A percentile compares a stretch with the other conserved stretches of the same genome.
Conservation (phyloP, 805 yeast genomes). For the Kuraishia ogatae region DNA sequence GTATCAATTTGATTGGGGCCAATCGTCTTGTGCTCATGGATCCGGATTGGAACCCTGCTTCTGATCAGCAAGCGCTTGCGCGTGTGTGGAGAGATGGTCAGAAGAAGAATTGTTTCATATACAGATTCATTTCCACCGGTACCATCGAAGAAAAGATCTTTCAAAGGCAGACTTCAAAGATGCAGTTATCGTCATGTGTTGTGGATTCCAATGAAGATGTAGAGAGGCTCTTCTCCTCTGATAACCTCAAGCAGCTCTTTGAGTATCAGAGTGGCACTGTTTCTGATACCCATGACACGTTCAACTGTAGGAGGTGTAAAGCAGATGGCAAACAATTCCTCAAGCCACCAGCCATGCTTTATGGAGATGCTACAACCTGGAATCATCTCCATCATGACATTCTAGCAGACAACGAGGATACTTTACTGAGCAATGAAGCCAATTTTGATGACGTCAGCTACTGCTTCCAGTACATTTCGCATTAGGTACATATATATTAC, state of each 20-base stretch:
- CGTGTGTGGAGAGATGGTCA: slow-evolving; percentile 99
- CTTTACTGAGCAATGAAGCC: slow-evolving; percentile 65
- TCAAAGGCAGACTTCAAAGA: slow-evolving; percentile 91
- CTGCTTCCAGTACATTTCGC: slow-evolving; percentile 92
- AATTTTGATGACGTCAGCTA: slow-evolving; percentile 64
- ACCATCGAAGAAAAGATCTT: slow-evolving; percentile 94
- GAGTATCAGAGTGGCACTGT: slow-evolving; percentile 54
- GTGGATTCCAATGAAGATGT: slow-evolving; percentile 96
- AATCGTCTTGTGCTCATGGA: slow-evolving; percentile 82
- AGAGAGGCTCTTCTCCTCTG: slow-evolving; percentile 83
- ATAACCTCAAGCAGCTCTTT: slow-evolving; percentile 68
- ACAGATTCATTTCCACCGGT: slow-evolving; percentile 90
- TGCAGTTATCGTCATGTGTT: slow-evolving; percentile 88
- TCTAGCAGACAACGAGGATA: slow-evolving; percentile 63
- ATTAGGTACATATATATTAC: slow-evolving; percentile 21
- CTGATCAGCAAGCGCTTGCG: slow-evolving; percentile 96
- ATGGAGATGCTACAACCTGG: slow-evolving; percentile 98
- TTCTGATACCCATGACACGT: slow-evolving; percentile 92
- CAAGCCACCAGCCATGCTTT: slow-evolving; percentile 79
- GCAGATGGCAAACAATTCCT: slow-evolving; percentile 45
- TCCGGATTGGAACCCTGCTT: slow-evolving; percentile 97
- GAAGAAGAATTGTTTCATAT: slow-evolving; percentile 91
- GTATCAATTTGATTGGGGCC: slow-evolving; percentile 94
- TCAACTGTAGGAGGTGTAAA: slow-evolving; percentile 75
- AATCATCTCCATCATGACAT: slow-evolving; percentile 70